These are phyloP conservation scores for Podaxis sp. DNA, from an alignment of 768 basidiomycete genomes.

Conservation along the genomic window DNA sequence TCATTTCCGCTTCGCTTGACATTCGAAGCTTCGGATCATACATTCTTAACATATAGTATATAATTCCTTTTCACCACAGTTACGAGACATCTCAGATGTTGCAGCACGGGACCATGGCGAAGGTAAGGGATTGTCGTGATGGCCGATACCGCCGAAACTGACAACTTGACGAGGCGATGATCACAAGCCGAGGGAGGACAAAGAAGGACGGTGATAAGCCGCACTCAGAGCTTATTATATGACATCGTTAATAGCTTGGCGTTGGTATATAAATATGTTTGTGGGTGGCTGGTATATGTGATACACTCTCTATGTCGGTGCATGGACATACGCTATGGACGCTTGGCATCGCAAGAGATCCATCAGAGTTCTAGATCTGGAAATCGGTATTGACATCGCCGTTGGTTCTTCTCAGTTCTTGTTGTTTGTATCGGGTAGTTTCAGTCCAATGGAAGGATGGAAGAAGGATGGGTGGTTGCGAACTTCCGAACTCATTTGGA, in stretches of 20 bases:
- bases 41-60: background rate
- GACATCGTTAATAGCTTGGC: background rate
- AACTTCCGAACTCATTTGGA: background rate
- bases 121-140: conserved; percentile 3
- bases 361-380: background rate
- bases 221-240: background rate
- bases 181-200: background rate
- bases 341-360: background rate
- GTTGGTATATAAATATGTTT: background rate
- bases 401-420: background rate
- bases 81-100: conserved; percentile 4
- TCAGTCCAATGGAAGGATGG: too few species aligned
- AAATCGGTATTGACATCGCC: too few species aligned
- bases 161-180: background rate
- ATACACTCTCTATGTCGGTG: background rate
- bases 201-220: background rate
- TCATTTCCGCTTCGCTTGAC: background rate
- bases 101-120: background rate
- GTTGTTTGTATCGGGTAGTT: background rate
- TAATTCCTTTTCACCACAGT: background rate
- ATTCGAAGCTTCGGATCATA: background rate
- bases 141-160: background rate
- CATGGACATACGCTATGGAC: background rate
- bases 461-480: background rate
- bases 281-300: background rate